phyloP scores from a whole-genome alignment of 2,329 filamentous ascomycete genomes.

The Diaporthe amygdali region DNA sequence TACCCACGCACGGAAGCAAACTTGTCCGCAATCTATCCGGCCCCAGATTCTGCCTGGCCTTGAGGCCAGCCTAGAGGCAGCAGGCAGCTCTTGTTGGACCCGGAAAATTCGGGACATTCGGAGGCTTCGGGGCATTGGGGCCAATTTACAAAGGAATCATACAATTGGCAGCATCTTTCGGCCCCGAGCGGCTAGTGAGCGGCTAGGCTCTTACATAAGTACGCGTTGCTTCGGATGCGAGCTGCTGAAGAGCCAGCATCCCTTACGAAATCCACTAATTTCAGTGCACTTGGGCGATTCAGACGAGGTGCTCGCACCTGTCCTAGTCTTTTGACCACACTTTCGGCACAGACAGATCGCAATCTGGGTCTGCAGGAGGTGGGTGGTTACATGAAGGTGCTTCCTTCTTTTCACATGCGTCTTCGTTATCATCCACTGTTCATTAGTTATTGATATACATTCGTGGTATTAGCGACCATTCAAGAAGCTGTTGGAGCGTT shows the following conservation, averaged over 20 bases:
- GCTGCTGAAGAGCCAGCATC: neutral
- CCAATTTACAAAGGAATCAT: neutral
- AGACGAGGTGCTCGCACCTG: neutral
- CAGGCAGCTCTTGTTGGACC: neutral
- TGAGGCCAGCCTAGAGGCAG: neutral
- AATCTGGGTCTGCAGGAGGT: no score
- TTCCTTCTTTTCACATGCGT: neutral
- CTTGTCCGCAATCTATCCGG: constrained; percentile 1
- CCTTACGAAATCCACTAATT: neutral
- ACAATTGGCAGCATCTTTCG: neutral
- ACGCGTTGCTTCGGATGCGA: no score
- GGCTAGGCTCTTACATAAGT: neutral
- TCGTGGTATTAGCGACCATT: neutral
- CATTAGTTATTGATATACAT: neutral
- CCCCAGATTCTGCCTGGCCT: neutral
- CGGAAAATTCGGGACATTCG: constrained; percentile 15
- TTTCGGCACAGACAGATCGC: neutral
- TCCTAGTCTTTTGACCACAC: no score
- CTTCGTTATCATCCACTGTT: neutral
- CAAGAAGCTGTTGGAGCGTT: neutral
- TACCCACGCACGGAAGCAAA: neutral
- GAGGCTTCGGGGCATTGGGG: neutral
- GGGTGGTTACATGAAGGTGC: neutral
- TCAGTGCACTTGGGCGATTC: neutral
- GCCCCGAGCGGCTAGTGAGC: neutral